Base-by-base conservation (phyloP, 1,139 yeast species). In the Sugiyamaella neomexicana region DNA sequence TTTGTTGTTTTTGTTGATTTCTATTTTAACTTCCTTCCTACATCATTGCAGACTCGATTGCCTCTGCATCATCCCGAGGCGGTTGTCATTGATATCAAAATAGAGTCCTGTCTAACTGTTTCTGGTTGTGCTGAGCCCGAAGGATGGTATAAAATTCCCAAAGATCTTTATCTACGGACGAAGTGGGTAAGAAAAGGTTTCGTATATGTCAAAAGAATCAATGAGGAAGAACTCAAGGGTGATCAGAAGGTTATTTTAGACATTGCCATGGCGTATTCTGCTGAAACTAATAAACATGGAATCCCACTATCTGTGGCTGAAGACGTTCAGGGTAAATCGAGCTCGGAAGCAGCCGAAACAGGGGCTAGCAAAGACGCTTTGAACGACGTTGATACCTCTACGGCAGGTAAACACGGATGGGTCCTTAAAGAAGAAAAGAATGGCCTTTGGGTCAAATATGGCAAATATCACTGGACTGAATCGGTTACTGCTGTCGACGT, bases 401-500 rank as follows among this genome's bases (percentile, higher is more conserved):
- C 48, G 8, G 49, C 51, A 12, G 17, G 46, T 31, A 17, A 46
- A 42, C 17, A 44, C 20, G 55, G 48, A 12, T 42, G 59, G 55
- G 23, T 10, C 38, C 20, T 13, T 15, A 40, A 50, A 31, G 43
- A 52, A 10, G 47, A 46, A 6, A 31, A 46, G 25, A 46, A 45
- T 53, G 9, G 78, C 1, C 58, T 82, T n/a, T 81, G 85, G 85
- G 72, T 78, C 43, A 74, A 75, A 54, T 69, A 65, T 45, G 85
- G 79, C 1, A 55, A 57, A 15, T 72, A 65, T 53, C 59, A 62
- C 17, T 61, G 70, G 5, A 61, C 65, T 3, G 58, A 68, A 4
- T 69, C 80, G 57, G 79, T 60, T 71, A 76, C 62, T 57, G 70
- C 73, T n/a, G 55, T 89, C 13, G 89, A 86, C 60, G 73, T 89